Base-by-base conservation (phyloP, 495 filamentous ascomycete genomes). In the Aspergillus egyptiacus region DNA sequence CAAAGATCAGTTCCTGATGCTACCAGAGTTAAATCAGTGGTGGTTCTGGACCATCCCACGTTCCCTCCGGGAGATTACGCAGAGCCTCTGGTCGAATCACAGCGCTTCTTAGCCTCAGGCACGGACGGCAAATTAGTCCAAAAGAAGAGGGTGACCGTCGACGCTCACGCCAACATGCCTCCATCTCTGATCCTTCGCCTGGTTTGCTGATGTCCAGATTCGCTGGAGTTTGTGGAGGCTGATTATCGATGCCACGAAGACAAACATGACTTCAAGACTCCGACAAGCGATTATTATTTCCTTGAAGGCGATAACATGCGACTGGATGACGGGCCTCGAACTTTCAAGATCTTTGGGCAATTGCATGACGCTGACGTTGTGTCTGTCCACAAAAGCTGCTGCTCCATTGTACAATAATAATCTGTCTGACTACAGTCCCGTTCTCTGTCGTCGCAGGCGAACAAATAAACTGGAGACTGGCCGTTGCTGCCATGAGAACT, bases 11-110 rank as follows among this genome's bases (percentile, higher is more conserved):
- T 33, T 33, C 35, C 35, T 37, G 35, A 8, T 37, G 35, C 35
- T n/a, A n/a, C n/a, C n/a, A n/a, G 7, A 46, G 23, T 18, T n/a
- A 32, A n/a, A n/a, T n/a, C n/a, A n/a, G n/a, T n/a, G n/a, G 32
- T 42, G 35, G 50, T 48, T 53, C 50, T 47, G 43, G 55, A 43
- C 50, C 56, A 42, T 36, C 43, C 50, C 53, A 60, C 50, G 50
- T 56, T 56, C 50, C 42, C 30, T 34, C 46, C 53, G 53, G 57
- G 57, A 60, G 54, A 60, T 60, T 60, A 53, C 47, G 31, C 34
- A 39, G 46, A 31, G 27, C 37, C 19, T 24, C 18, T 35, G 17
- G 45, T 37, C 53, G 42, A 59, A 59, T 55, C 51, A 59, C 11
- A 39, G 24, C 14, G 30, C 19, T 25, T 15, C n/a, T 28, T 32